Evolutionary conservation across 2,329 filamentous ascomycete species (phyloP).

Genomic region (Xylariaceae sp.): DNA sequence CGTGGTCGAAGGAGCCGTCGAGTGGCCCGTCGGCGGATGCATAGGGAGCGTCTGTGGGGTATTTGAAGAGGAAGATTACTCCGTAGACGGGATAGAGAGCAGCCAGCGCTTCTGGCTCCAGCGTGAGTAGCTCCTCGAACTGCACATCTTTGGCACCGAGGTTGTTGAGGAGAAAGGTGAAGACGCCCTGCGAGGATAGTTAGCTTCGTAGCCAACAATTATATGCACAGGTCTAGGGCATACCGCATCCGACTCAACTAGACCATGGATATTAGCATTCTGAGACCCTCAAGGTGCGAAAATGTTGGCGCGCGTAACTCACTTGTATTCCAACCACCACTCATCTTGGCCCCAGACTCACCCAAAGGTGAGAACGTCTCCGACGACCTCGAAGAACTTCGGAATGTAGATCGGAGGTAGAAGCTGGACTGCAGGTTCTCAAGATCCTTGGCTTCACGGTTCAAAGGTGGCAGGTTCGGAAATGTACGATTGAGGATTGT

Average conservation of each 20-base stretch:
- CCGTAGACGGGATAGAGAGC: constrained; percentile 80
- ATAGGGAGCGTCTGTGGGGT: constrained; percentile 67
- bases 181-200: constrained; percentile 70
- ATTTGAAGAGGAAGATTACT: constrained; percentile 99
- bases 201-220: neutral
- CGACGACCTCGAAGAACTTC: too few species aligned
- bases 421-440: too few species aligned
- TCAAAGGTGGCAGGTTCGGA: too few species aligned
- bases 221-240: constrained; percentile 25
- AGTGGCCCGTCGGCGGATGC: constrained; percentile 61
- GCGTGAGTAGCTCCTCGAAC: constrained; percentile 91
- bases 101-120: constrained; percentile 73
- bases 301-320: constrained; percentile 29
- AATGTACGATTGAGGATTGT: too few species aligned
- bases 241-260: constrained; percentile 92
- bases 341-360: constrained; percentile 46
- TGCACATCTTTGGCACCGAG: constrained; percentile 92
- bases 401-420: too few species aligned
- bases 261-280: constrained; percentile 21
- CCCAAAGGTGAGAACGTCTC: too few species aligned
- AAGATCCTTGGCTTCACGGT: too few species aligned
- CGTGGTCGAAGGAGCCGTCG: constrained; percentile 79
- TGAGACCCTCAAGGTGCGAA: constrained; percentile 2
- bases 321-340: constrained; percentile 91
- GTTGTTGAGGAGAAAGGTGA: constrained; percentile 89